Base-by-base conservation (phyloP, 306 rosid species). In the Senna tora region DNA sequence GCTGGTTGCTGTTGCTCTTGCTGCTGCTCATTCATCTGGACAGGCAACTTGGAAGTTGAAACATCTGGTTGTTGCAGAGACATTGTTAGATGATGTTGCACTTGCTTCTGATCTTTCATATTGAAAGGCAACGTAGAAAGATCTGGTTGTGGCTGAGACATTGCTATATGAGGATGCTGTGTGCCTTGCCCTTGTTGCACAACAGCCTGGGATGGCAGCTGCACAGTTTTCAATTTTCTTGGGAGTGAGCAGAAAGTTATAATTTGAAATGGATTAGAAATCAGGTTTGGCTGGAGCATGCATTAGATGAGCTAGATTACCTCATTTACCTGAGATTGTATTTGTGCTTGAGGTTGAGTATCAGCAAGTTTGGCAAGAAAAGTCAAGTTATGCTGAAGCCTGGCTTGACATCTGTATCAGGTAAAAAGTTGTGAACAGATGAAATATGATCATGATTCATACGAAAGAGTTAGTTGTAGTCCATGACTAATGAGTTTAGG, bases 371-470 rank as follows among this genome's bases (percentile, higher is more conserved):
- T 76, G 63, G 84, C 82, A 4, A 85, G 86, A 58, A 66, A 73
- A 33, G 76, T 78, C 83, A 87, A 79, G 86, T 87, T 87, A n/a
- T 78, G 52, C 81, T 85, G 87, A 76, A 87, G 92, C 79, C 36
- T 75, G 46, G 79, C 81, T 72, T 78, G 83, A 62, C n/a, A 77
- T 57, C 92, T 87, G 75, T 39, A 46, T 43, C 58, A 69, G 22
- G 59, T 41, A 25, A 50, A 25, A 77, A 32, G 28, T 65, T 43
- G 59, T 54, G 46, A 32, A 41, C 33, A 47, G 67, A 50, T 25
- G 12, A 41, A 43, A 32, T 62, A 14, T 3, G 60, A 54, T 76
- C 14, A 3, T 25, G 30, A 25, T 25, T 25, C 30, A 62, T 28
- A 42, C 7, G 34, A 47, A 49, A 21, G 62, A 41, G 5, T 6